phyloP scores from a whole-genome alignment of 1,284 basidiomycete genomes.

The Ceratobasidium papillatum region DNA sequence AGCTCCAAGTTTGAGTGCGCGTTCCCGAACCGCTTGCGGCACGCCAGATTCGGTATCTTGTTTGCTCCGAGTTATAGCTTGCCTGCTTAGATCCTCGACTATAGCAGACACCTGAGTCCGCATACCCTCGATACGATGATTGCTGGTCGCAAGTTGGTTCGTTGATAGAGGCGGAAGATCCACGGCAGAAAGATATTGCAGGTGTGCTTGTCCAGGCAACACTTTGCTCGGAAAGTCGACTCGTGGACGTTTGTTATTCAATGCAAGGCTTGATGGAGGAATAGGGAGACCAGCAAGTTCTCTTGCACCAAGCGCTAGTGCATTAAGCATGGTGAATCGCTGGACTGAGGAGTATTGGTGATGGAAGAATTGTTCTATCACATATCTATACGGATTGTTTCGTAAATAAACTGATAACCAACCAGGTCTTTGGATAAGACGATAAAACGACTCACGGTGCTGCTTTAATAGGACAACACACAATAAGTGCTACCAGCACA shows the following conservation, averaged over 20 bases:
- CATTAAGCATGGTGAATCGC: conserved; percentile 83
- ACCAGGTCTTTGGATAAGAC: neutral
- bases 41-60: conserved; percentile 59
- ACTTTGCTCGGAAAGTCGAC: conserved; percentile 76
- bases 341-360: conserved; percentile 90
- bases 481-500: conserved; percentile 80
- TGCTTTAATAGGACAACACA: conserved; percentile 77
- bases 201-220: conserved; percentile 75
- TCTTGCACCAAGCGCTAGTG: conserved; percentile 83
- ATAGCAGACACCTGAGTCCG: conserved; percentile 59
- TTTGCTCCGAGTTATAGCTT: conserved; percentile 65
- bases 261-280: conserved; percentile 50
- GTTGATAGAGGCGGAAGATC: conserved; percentile 50
- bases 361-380: conserved; percentile 92
- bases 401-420: conserved; percentile 50
- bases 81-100: conserved; percentile 65
- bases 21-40: conserved; percentile 73
- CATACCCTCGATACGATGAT: neutral
- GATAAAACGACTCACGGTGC: conserved; percentile 71
- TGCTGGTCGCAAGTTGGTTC: neutral
- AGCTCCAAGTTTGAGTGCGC: conserved; percentile 70
- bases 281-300: conserved; percentile 80
- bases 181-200: conserved; percentile 64
- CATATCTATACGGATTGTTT: no score
- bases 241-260: conserved; percentile 51